Base-by-base conservation (phyloP, 108 stramenopile species). In the Cyclotella choctawhatcheeana region DNA sequence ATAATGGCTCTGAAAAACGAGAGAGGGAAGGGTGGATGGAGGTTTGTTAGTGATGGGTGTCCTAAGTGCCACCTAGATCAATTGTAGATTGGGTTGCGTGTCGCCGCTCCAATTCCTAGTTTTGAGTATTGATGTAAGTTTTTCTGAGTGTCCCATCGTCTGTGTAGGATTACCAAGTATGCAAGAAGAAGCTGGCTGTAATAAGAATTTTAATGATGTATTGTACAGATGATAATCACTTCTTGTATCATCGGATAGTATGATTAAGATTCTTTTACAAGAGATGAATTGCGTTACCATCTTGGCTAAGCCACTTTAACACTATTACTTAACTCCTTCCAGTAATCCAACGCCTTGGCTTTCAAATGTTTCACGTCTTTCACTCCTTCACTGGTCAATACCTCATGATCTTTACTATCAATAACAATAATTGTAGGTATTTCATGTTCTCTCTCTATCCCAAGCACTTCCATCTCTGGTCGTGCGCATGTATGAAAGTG, bases 371-470 rank as follows among this genome's bases (percentile, higher is more conserved):
- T 58, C 26, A 91, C 31, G 69, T 91, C 87, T 20, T 82, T 44
- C 12, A 67, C 86, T 14, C 90, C 90, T 43, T 72, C 61, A 6
- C 44, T 66, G 24, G 87, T 86, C 1, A 91, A 40, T 2, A 91
- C 64, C 12, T 63, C 62, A 14, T 85, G 87, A n/a, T 86, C 74
- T n/a, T 35, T 17, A 20, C 87, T 74, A 50, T 86, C 84, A 30
- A 91, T 50, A 6, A 91, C 79, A 51, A 91, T 71, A 5, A 88
- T 60, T 51, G 90, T 85, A 2, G 87, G 90, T 45, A 91, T 85
- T 35, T 84, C 86, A 29, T 62, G 83, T 51, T 84, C 84, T 35
- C 87, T 75, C 37, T 79, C 74, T 34, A 87, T 69, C 13, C 58
- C 70, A 59, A 91, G 34, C n/a, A 66, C 58, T 13, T 71, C 44